Percentiles rank a stretch among this genome's conserved stretches.
Evolutionary conservation across 805 yeast genomes (phyloP).

Genomic region (Lachancea meyersii): DNA sequence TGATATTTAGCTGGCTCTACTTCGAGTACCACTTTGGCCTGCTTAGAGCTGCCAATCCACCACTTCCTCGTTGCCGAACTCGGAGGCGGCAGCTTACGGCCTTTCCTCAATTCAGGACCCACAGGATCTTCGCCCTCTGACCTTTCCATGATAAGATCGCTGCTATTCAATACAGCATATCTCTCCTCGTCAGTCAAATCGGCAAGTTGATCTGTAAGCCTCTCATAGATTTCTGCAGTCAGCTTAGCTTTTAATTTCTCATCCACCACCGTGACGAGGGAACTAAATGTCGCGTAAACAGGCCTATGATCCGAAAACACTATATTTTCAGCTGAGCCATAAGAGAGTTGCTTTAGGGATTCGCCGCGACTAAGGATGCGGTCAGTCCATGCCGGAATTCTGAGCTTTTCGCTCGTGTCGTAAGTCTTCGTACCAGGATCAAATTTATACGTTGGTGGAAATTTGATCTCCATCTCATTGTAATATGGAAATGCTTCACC

Average conservation of each 20-base stretch:
- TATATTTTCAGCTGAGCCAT: constrained; percentile 52
- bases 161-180: constrained; percentile 16
- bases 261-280: constrained; percentile 60
- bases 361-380: constrained; percentile 64
- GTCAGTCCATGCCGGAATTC: constrained; percentile 98
- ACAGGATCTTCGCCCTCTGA: constrained; percentile 22
- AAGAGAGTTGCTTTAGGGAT: constrained; percentile 52
- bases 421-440: constrained; percentile 77
- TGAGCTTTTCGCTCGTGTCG: constrained; percentile 85
- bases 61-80: constrained; percentile 76
- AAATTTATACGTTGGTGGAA: constrained; percentile 91
- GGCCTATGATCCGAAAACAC: constrained; percentile 87
- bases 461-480: constrained; percentile 70
- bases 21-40: constrained; percentile 58
- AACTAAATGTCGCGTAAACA: constrained; percentile 65
- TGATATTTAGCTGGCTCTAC: constrained; percentile 36
- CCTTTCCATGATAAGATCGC: constrained; percentile 26
- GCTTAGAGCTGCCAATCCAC: constrained; percentile 83
- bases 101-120: constrained; percentile 16
- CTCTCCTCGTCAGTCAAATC: constrained; percentile 37
- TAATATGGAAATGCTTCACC: constrained; percentile 78
- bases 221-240: constrained; percentile 51
- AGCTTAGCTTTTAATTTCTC: constrained; percentile 45
- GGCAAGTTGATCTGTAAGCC: constrained; percentile 42
- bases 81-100: constrained; percentile 68